Evolutionary conservation across 2,329 filamentous ascomycete species (phyloP), one percentile per base, ranked within the genome.

Genomic region (Aspergillus neoniger): DNA sequence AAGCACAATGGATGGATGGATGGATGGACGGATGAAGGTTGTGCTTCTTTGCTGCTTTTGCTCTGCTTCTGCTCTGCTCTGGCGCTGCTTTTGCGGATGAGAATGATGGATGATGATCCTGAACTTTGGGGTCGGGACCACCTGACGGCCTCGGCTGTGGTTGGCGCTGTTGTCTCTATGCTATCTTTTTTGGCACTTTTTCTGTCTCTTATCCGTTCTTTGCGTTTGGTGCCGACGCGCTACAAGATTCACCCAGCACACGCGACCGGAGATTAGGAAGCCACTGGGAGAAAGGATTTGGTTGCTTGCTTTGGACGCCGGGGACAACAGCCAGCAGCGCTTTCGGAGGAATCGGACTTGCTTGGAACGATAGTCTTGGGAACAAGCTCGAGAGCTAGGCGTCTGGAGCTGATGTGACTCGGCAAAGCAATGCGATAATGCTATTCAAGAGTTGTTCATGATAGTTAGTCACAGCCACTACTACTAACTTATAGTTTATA

Each of bases 121-220:
- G 62, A 36, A 62, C 60, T 64, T 64, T 64, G 64, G 66, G 52
- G 67, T 62, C 64, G 64, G 66, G 70, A 65, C 70, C 70, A 72
- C 69, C 68, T 71, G 69, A 71, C 63, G 70, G 69, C 69, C 70
- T 72, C 66, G 67, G 68, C 64, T 67, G 60, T 54, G 55, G 57
- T 62, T 60, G 60, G 64, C 63, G 60, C 60, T 61, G 58, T 14
- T 23, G 44, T 32, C 30, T 50, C 36, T 55, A 6, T 38, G 12
- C 38, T 56, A 14, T 25, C 21, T 43, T 32, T 15, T 21, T 12
- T 30, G 28, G 28, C 28, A 30, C 28, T 14, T 30, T 14, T n/a
- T 21, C n/a, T 25, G 10, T 23, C 21, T 47, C 9, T 54, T 32
- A n/a, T 47, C 39, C 28, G 53, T n/a, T 25, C 15, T 5, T 36